phyloP scores from a whole-genome alignment of 148 eudicot species.

The Fagopyrum tataricum region DNA sequence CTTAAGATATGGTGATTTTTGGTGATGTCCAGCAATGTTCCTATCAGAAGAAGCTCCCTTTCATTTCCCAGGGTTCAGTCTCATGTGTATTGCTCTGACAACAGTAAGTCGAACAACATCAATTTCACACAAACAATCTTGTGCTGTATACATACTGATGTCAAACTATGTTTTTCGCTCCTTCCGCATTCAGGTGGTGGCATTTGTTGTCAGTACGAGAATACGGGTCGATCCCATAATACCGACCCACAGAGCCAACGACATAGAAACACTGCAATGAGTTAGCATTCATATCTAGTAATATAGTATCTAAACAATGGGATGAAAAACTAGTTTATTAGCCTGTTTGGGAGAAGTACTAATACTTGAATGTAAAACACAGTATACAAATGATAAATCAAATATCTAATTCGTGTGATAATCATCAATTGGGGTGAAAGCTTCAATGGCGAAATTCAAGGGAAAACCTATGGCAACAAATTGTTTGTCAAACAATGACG shows the following conservation, averaged over 20 bases:
- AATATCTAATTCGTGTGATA: neutral
- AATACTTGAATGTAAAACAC: neutral
- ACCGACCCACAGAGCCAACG: constrained; percentile 6
- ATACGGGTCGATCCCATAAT: neutral
- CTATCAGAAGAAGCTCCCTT: constrained; percentile 57
- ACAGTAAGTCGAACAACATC: neutral
- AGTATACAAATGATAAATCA: neutral
- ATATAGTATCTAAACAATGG: neutral
- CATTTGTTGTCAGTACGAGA: neutral
- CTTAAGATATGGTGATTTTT: neutral
- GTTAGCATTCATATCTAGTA: neutral
- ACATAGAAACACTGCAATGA: neutral
- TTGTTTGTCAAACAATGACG: neutral
- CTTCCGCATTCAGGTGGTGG: constrained; percentile 6
- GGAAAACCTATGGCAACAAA: neutral
- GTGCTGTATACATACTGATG: neutral
- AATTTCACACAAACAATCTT: neutral
- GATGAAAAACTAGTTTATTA: neutral
- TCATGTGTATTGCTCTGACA: constrained; percentile 36
- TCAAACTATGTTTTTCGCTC: neutral
- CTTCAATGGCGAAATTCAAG: neutral
- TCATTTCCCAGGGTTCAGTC: constrained; percentile 69
- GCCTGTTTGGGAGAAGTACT: neutral
- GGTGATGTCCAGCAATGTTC: constrained; percentile 39
- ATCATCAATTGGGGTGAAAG: neutral